Base-by-base conservation (phyloP, 139 green algal species). In the Chlamydomonas incerta region DNA sequence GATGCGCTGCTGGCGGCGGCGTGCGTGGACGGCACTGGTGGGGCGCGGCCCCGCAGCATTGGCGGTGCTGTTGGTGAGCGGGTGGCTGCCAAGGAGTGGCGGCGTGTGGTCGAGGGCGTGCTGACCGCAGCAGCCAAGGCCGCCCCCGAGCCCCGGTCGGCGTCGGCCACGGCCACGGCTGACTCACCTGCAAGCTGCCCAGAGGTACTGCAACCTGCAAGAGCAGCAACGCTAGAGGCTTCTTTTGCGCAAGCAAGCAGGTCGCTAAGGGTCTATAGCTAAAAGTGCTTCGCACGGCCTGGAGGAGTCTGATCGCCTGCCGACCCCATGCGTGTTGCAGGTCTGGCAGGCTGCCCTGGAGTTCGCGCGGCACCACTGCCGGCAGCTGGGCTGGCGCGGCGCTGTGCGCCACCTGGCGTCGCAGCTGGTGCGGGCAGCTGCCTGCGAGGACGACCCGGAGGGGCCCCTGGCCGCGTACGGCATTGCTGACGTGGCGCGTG, bases 351-450 rank as follows among this genome's bases (percentile, higher is more conserved):
- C 79, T 0, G 79, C 66, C 1, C 28, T 76, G 24, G 9, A 5
- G 0, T 69, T 85, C 9, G 50, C 47, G 15, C 13, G 14, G 31
- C 20, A n/a, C 31, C 79, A 85, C 21, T 21, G 67, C 47, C 26
- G 28, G 34, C 47, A 75, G 2, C 47, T 66, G 18, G 79, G 66
- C 66, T 85, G 79, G 79, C 63, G 50, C n/a, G 66, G 31, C 24
- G 79, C 21, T 1, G 47, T 67, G 11, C 60, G 29, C 8, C 23
- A 75, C 24, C 31, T 85, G 14, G 0, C 18, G 3, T 2, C 9
- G 47, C 47, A 52, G 50, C 66, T 75, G 46, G n/a, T 33, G 26
- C 4, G 8, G 13, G 66, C 33, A 0, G 65, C 66, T 34, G 66
- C n/a, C 0, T 31, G 6, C 2, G 62, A 41, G 50, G 79, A 65